phyloP scores from a whole-genome alignment of 257 asterid species.

The Leptodermis oblonga region DNA sequence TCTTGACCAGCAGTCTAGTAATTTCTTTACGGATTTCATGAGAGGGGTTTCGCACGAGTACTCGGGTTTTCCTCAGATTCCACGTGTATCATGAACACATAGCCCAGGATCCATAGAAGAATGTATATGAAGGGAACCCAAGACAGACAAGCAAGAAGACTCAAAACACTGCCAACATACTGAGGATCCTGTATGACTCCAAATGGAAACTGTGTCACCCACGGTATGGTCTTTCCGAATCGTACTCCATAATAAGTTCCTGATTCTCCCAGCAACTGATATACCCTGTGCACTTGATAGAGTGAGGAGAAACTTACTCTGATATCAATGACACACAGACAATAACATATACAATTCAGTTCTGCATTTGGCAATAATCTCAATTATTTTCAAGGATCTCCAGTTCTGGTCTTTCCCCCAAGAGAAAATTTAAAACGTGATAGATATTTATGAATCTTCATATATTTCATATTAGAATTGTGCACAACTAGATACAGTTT shows the following conservation, averaged over 20 bases:
- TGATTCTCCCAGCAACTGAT: conserved; percentile 80
- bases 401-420: not conserved
- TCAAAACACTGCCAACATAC: conserved; percentile 75
- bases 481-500: not conserved
- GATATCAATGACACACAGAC: not conserved
- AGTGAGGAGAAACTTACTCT: not conserved
- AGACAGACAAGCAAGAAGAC: conserved; percentile 70
- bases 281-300: conserved; percentile 60
- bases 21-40: conserved; percentile 26
- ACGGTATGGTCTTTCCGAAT: conserved; percentile 74
- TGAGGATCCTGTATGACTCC: conserved; percentile 92
- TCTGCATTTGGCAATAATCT: not conserved
- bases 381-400: not conserved
- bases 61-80: conserved; percentile 77
- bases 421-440: not conserved
- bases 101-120: conserved; percentile 66
- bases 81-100: conserved; percentile 53
- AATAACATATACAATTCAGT: not conserved
- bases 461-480: not conserved
- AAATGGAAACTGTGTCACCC: conserved; percentile 84
- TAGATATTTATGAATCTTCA: not conserved
- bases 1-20: not conserved
- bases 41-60: conserved; percentile 69
- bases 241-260: conserved; percentile 96
- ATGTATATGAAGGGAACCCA: conserved; percentile 68